These are phyloP conservation scores for Thymus quinquecostatus DNA, from an alignment of 257 asterid genomes.

Conservation along the genomic window DNA sequence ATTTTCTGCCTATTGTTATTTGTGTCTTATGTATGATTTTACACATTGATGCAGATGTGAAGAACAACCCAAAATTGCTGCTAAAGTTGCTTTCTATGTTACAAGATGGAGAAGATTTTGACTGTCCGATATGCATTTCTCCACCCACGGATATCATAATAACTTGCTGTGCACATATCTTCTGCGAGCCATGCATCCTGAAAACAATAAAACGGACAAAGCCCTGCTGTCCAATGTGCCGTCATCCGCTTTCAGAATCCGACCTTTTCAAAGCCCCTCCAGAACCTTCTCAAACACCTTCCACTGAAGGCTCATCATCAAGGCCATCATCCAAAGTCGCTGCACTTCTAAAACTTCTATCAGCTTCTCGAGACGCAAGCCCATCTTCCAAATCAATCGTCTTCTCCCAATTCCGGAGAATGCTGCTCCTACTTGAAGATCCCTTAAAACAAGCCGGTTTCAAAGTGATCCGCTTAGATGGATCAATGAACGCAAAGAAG, in stretches of 20 bases:
- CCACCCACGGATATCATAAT: constrained; percentile 64
- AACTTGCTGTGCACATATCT: constrained; percentile 72
- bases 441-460: constrained; percentile 75
- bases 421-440: constrained; percentile 72
- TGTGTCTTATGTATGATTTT: background rate
- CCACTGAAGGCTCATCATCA: constrained; percentile 32
- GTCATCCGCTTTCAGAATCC: constrained; percentile 65
- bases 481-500: constrained; percentile 67
- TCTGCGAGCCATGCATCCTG: constrained; percentile 70
- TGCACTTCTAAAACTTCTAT: constrained; percentile 63
- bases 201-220: constrained; percentile 64
- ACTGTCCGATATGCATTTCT: constrained; percentile 73
- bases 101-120: constrained; percentile 76
- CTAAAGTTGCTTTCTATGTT: constrained; percentile 56
- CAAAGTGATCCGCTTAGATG: constrained; percentile 69
- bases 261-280: constrained; percentile 67
- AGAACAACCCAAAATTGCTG: constrained; percentile 63
- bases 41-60: constrained; percentile 54
- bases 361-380: constrained; percentile 46
- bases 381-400: constrained; percentile 67
- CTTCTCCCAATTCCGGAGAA: constrained; percentile 79
- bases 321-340: constrained; percentile 68
- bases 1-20: background rate
- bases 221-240: constrained; percentile 82
- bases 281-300: constrained; percentile 43